Base-by-base conservation (phyloP, 1,284 basidiomycete species). In the Fomitiporia mediterranea region DNA sequence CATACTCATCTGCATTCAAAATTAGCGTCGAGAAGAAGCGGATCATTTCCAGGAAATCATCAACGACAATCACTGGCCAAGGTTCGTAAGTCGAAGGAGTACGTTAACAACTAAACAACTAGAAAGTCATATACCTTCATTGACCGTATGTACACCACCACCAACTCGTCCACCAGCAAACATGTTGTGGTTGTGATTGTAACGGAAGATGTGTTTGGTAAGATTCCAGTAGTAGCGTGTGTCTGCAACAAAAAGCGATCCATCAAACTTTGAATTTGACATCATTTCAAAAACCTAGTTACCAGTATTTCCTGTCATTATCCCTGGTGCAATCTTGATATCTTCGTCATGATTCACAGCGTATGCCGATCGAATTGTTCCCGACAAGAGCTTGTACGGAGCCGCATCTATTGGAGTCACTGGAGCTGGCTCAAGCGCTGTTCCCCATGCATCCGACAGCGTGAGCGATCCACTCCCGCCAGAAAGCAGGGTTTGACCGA, bases 391-490 rank as follows among this genome's bases (percentile, higher is more conserved):
- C 15, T 65, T 64, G 67, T 74, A 85, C n/a, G 80, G 74, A 1
- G 62, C 69, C 0, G 75, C 73, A 8, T 70, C 68, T 2, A 62
- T 72, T 0, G 81, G 77, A 13, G 83, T 78, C 25, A 78, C 67
- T 0, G 82, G 81, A 3, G 84, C 79, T 1, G 84, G 81, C 57
- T 81, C 77, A 15, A 82, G 70, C 11, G 70, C 72, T 0, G 68
- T 70, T 21, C 72, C 72, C 66, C 70, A 79, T 3, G 78, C 75
- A 49, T 77, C 70, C 35, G 70, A 68, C 51, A 79, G 64, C 2
- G 62, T 72, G 57, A 79, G 67, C 19, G 68, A 70, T 30, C 77
- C 74, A 30, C 61, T 61, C 4, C 61, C 44, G 40, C 65, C 66
- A 7, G 67, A 67, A 30, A 72, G 50, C 4, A 65, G 53, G n/a